These are phyloP conservation scores for Teratosphaeriaceae sp. DNA, from an alignment of 2,329 filamentous ascomycete genomes.

Conservation along the genomic window DNA sequence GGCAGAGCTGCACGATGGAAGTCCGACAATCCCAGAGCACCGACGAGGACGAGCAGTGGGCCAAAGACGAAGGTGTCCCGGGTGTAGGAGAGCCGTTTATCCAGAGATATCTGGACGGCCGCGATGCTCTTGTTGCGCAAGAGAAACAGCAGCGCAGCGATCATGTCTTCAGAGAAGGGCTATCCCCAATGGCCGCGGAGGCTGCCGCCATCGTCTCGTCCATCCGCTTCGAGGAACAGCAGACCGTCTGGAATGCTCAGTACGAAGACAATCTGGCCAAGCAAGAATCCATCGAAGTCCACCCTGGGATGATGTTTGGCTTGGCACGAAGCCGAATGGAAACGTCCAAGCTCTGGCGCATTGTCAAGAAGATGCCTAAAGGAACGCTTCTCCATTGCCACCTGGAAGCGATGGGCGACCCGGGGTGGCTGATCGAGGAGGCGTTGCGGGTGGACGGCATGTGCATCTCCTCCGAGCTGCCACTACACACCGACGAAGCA, in stretches of 20 bases:
- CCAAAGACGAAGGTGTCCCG: constrained; percentile 35
- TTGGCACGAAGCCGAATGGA: constrained; percentile 83
- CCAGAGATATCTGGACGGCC: constrained; percentile 70
- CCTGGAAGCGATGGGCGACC: constrained; percentile 84
- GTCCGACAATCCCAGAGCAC: background rate
- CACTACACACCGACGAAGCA: constrained; percentile 49
- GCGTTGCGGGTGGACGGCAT: constrained; percentile 67
- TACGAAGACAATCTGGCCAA: constrained; percentile 64
- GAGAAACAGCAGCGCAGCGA: constrained; percentile 79
- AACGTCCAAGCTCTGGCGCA: constrained; percentile 74
- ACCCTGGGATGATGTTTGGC: constrained; percentile 90
- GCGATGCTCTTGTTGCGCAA: constrained; percentile 67
- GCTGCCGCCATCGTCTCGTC: constrained; percentile 74
- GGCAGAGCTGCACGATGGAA: background rate
- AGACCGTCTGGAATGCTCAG: constrained; percentile 67
- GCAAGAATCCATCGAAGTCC: constrained; percentile 55
- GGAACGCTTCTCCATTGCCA: constrained; percentile 81
- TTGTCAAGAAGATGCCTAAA: constrained; percentile 82
- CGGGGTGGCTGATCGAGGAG: constrained; percentile 69
- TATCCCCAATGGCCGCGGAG: constrained; percentile 71
- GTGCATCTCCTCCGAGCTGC: constrained; percentile 55
- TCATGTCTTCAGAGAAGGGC: constrained; percentile 61
- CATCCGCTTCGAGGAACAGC: constrained; percentile 71
- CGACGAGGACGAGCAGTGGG: constrained; percentile 31
- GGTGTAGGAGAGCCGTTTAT: constrained; percentile 64